Percentiles rank a stretch among this genome's conserved stretches.
phyloP scores from a whole-genome alignment of 2,329 filamentous ascomycete genomes.

The Trichophyton schoenleinii region DNA sequence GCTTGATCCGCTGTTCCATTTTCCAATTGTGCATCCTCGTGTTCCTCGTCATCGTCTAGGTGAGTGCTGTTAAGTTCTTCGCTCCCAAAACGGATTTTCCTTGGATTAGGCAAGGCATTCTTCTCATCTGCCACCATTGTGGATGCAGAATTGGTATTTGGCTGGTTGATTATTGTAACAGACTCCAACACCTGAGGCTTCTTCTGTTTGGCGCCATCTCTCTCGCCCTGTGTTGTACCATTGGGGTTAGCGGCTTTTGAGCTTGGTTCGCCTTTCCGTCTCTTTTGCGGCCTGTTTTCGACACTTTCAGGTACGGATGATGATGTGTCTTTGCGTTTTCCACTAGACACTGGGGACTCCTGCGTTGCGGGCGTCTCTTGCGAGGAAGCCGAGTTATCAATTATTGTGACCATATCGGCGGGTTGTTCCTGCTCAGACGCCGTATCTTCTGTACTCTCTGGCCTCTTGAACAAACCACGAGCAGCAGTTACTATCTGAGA shows the following conservation, averaged over 20 bases:
- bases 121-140: neutral
- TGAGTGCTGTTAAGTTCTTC: conserved; percentile 21
- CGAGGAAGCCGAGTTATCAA: conserved; percentile 19
- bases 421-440: neutral
- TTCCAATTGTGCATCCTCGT: conserved; percentile 9
- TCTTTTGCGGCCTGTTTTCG: conserved; percentile 6
- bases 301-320: neutral
- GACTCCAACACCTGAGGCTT: conserved; percentile 10
- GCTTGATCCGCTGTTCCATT: conserved; percentile 11
- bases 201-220: neutral
- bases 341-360: conserved; percentile 6
- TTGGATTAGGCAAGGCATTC: conserved; percentile 14
- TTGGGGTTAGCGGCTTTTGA: neutral
- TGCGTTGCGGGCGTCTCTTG: conserved; percentile 7
- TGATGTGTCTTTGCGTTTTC: conserved; percentile 23
- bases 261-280: conserved; percentile 2
- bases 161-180: conserved; percentile 8
- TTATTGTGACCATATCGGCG: conserved; percentile 25
- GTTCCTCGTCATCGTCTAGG: conserved; percentile 14
- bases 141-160: conserved; percentile 5
- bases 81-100: conserved; percentile 30
- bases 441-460: conserved; percentile 17
- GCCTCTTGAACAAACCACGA: conserved; percentile 29
- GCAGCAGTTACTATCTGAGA: conserved; percentile 31
- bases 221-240: neutral